Evolutionary conservation across 2,329 filamentous ascomycete genomes (phyloP), one percentile per base, ranked within the genome.

Genomic region (Scolecobasidium constrictum): DNA sequence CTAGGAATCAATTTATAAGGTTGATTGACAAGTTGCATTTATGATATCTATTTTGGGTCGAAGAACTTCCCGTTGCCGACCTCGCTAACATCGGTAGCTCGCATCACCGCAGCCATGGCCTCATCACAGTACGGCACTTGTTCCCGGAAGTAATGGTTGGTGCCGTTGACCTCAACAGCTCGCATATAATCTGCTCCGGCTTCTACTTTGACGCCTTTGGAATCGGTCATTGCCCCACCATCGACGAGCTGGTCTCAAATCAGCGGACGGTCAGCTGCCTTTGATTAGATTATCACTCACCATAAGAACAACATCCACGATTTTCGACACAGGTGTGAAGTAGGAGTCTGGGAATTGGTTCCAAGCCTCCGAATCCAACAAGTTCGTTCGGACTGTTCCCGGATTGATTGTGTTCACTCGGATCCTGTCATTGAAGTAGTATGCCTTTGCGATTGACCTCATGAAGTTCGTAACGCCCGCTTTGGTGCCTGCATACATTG

Each of bases 351-450:
- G 59, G 49, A 54, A 62, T 31, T 50, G 33, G 6, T 48, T 48
- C 5, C 50, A 47, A 3, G 60, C 35, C 4, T 52, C 45, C 11
- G 48, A 43, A 1, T 59, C 57, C 17, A 53, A 53, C 20, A 65
- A 46, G 19, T 51, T 50, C 5, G 61, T 65, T 15, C 53, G 53
- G 5, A 64, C 52, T 37, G 62, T 52, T 3, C 54, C 55, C 2
- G 61, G 61, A 33, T 52, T 53, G 26, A 64, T 56, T 17, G 50
- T 52, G 45, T 63, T 64, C 42, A 64, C 54, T 3, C 53, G 56
- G 40, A 64, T 61, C 23, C 50, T 46, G 43, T 63, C 60, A 26
- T 42, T 17, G 15, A 44, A 15, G 34, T 38, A 46, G 22, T 18
- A 46, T 19, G 43, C 26, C 15, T 46, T 44, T 17, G 44, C 42